phyloP scores from a whole-genome alignment of 768 basidiomycete species.

The Tremella mesenterica region DNA sequence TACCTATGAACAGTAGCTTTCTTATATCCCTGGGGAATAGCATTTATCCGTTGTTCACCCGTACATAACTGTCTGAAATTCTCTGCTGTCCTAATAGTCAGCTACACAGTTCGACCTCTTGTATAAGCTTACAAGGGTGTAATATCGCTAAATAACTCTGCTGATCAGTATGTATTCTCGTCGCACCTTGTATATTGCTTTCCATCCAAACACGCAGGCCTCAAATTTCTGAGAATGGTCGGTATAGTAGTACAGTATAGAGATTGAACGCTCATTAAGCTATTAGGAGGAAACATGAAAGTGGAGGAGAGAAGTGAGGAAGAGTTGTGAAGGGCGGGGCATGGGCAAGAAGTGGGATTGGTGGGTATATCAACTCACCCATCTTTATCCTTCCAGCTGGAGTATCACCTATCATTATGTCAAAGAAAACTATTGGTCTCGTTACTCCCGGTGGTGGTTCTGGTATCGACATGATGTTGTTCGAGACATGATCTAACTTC shows the following conservation, averaged over 20 bases:
- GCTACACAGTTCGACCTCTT: not conserved
- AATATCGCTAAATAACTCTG: constrained; percentile 80
- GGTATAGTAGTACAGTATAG: not conserved
- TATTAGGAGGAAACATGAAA: not conserved
- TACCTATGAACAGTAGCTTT: constrained; percentile 85
- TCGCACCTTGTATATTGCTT: not conserved
- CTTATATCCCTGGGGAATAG: constrained; percentile 84
- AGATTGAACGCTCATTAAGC: not conserved
- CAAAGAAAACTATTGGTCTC: constrained; percentile 93
- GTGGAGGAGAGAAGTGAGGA: not conserved
- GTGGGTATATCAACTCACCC: constrained; percentile 50
- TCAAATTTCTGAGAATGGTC: not conserved
- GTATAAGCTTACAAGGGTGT: constrained; percentile 70
- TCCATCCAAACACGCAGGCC: not conserved
- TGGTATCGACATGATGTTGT: constrained; percentile 6
- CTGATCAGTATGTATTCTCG: not conserved
- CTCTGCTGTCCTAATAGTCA: constrained; percentile 69
- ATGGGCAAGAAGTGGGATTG: no score
- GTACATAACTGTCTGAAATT: constrained; percentile 97
- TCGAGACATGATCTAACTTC: not conserved
- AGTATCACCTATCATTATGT: constrained; percentile 91
- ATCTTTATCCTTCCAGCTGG: constrained; percentile 92
- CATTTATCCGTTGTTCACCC: constrained; percentile 85
- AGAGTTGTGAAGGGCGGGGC: not conserved
- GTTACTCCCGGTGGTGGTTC: constrained; percentile 36